A percentile compares a stretch with the other conserved stretches of the same genome.
phyloP scores from a whole-genome alignment of 2,329 filamentous ascomycete genomes.

The Acarospora socialis region DNA sequence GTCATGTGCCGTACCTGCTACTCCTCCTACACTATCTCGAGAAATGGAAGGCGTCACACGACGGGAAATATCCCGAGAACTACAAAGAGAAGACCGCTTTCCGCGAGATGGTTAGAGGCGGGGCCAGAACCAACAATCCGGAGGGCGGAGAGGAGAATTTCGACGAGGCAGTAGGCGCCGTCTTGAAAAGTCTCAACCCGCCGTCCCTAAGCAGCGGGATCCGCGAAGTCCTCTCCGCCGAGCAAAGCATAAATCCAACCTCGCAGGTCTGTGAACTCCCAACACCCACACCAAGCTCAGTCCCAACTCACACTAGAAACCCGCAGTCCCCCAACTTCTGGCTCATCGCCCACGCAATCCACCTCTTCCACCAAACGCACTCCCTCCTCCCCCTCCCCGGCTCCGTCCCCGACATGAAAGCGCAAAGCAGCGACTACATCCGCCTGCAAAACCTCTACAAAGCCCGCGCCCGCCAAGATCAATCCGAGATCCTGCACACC shows the following conservation, averaged over 20 bases:
- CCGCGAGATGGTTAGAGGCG: constrained; percentile 51
- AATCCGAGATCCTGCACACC: constrained; percentile 54
- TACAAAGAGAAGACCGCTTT: constrained; percentile 85
- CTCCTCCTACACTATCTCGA: constrained; percentile 71
- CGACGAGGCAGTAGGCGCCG: constrained; percentile 75
- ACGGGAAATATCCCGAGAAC: constrained; percentile 51
- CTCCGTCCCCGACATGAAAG: constrained; percentile 93
- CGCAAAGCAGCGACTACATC: constrained; percentile 79
- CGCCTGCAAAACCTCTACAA: constrained; percentile 89
- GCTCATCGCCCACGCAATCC: constrained; percentile 71
- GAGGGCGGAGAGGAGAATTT: constrained; percentile 95
- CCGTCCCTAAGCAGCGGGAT: constrained; percentile 55
- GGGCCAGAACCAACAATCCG: constrained; percentile 54
- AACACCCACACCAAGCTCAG: too few species aligned
- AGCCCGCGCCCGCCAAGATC: constrained; percentile 64
- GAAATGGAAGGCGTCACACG: constrained; percentile 60
- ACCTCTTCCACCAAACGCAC: constrained; percentile 60
- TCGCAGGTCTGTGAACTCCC: constrained; percentile 32
- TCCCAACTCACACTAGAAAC: too few species aligned
- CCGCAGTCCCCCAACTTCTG: constrained; percentile 58
- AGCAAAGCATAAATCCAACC: constrained; percentile 38
- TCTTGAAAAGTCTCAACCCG: constrained; percentile 69
- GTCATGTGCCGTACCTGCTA: constrained; percentile 77
- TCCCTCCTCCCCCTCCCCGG: constrained; percentile 68
- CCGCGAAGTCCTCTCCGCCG: constrained; percentile 63